Base-by-base conservation (phyloP, 2,329 filamentous ascomycete species). In the Aspergillus latus region DNA sequence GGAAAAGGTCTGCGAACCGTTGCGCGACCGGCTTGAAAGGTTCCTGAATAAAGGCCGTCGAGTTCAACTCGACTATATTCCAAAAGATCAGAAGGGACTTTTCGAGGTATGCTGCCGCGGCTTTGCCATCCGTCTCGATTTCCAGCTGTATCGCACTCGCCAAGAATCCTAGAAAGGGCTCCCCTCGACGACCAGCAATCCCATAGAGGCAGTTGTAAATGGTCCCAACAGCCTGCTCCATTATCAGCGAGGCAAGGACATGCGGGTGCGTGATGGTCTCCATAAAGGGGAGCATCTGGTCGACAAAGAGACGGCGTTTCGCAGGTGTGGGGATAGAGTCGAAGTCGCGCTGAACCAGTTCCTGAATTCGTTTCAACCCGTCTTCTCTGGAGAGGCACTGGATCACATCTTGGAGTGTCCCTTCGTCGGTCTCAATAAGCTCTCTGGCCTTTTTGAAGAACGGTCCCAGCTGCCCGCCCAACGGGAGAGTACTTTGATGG, bases 131-230 rank as follows among this genome's bases (percentile, higher is more conserved):
- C 5, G 42, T 37, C 36, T 54, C 48, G 9, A 39, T 21, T 13
- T 49, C 34, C 9, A 40, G 44, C 8, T 42, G 51, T 36, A 69
- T 62, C 43, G 60, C 64, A 32, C 53, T 63, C 32, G 62, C 60
- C 44, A 65, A 63, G 42, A 62, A 73, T 4, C 49, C 54, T 49
- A 78, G 76, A 26, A 80, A 61, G 1, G 54, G 54, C 10, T 72
- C 64, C 13, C 68, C 73, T 58, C 74, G 71, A 7, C 59, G 64
- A 30, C 78, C 78, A 40, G 66, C 66, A n/a, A 66, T 50, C 2
- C 77, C 76, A 53, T 72, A 80, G 9, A 81, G 62, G 59, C 74
- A 72, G 32, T 72, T 78, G 64, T 74, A 78, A 26, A 81, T 73
- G 2, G 71, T 78, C 15, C 70, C 73, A 10, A 79, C 66, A 2